These are phyloP conservation scores for Arabidopsis suecica DNA, from an alignment of 345 rosid genomes.

Conservation along the genomic window DNA sequence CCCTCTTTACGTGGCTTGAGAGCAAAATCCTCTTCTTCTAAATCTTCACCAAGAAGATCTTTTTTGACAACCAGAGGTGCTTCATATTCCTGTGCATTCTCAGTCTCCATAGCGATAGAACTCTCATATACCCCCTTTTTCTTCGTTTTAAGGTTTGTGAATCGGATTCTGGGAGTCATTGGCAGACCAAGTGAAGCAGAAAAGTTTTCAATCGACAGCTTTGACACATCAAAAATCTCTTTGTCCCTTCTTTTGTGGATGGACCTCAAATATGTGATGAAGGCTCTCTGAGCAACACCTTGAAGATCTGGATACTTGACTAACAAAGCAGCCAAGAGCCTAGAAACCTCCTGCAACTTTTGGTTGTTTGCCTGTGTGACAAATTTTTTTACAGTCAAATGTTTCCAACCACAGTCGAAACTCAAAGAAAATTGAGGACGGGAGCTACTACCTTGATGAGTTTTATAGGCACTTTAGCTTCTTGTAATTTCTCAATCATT, in stretches of 20 bases:
- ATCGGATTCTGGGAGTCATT: slow-evolving; percentile 78
- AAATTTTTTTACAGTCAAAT: slow-evolving; percentile 2
- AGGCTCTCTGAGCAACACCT: slow-evolving; percentile 81
- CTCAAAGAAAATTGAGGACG: not conserved
- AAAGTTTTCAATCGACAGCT: slow-evolving; percentile 71
- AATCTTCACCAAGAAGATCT: slow-evolving; percentile 48
- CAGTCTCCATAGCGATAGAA: slow-evolving; percentile 48
- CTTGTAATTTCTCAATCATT: slow-evolving; percentile 86
- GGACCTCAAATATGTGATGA: slow-evolving; percentile 81
- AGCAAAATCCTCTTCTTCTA: slow-evolving; percentile 53
- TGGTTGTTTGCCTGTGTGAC: slow-evolving; percentile 66
- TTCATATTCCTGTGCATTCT: slow-evolving; percentile 38
- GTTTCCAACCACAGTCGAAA: slow-evolving; percentile 7
- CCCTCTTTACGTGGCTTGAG: slow-evolving; percentile 46
- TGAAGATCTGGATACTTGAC: slow-evolving; percentile 76
- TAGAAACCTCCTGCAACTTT: slow-evolving; percentile 73
- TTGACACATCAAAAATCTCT: slow-evolving; percentile 80
- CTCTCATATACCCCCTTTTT: slow-evolving; percentile 46
- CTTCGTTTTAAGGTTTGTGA: slow-evolving; percentile 59
- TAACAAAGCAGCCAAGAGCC: slow-evolving; percentile 65
- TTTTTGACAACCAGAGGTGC: slow-evolving; percentile 39
- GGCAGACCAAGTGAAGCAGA: slow-evolving; percentile 95
- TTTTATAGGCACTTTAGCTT: slow-evolving; percentile 76
- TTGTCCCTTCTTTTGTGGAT: slow-evolving; percentile 83
- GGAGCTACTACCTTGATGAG: slow-evolving; percentile 70